Percentiles rank a stretch among this genome's conserved stretches.
These are phyloP conservation scores for Clarireedia sp. DNA, from an alignment of 2,329 filamentous ascomycete species.

Conservation along the genomic window DNA sequence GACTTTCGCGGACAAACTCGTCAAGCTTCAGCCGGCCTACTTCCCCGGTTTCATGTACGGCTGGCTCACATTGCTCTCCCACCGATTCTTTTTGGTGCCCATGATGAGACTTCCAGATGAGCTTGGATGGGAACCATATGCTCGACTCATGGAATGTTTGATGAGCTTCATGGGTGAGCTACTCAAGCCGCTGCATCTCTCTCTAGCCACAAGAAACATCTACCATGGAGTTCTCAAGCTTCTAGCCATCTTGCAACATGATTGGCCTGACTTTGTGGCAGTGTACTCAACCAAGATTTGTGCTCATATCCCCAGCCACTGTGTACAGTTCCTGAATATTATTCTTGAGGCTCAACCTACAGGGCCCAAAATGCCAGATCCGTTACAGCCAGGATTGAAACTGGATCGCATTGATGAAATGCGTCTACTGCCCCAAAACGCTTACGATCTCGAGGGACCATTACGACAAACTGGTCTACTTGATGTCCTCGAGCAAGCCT, in stretches of 20 bases:
- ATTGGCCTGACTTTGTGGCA: conserved; percentile 87
- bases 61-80: conserved; percentile 76
- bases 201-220: conserved; percentile 67
- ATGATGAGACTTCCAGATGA: conserved; percentile 62
- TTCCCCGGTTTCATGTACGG: conserved; percentile 78
- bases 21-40: conserved; percentile 65
- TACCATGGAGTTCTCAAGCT: conserved; percentile 80
- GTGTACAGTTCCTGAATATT: conserved; percentile 80
- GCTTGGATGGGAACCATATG: conserved; percentile 68
- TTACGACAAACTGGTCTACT: conserved; percentile 49
- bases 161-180: conserved; percentile 71
- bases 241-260: conserved; percentile 79
- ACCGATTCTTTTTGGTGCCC: conserved; percentile 75
- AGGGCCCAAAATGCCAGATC: conserved; percentile 65
- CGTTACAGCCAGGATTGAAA: conserved; percentile 64
- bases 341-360: conserved; percentile 74
- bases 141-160: conserved; percentile 64
- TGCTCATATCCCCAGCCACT: conserved; percentile 73
- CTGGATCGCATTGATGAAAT: conserved; percentile 70
- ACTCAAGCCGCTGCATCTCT: conserved; percentile 64
- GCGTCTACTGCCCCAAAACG: conserved; percentile 56
- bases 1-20: conserved; percentile 62
- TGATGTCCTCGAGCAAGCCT: conserved; percentile 50
- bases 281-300: conserved; percentile 79
- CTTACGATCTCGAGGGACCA: conserved; percentile 47